Conservation (phyloP, 2,329 filamentous ascomycete species). For the Cadophora sp. region DNA sequence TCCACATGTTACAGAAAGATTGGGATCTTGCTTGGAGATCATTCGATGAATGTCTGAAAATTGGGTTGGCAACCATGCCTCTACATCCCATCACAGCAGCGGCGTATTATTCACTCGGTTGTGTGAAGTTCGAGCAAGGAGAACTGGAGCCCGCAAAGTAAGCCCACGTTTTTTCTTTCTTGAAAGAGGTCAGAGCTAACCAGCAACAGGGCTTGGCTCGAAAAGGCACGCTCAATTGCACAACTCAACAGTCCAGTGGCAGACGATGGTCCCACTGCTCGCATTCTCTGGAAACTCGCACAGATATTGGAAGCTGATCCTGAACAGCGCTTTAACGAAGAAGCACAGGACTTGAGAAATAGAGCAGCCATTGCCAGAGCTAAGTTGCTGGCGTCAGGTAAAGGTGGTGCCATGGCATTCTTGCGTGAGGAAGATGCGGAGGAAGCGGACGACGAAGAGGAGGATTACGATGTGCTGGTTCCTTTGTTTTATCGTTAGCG, state of each 20-base stretch:
- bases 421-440: conserved; percentile 42
- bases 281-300: conserved; percentile 36
- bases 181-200: background rate
- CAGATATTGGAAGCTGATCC: conserved; percentile 33
- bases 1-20: conserved; percentile 27
- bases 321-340: conserved; percentile 23
- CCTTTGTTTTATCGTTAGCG: conserved; percentile 30
- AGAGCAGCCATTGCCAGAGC: conserved; percentile 32
- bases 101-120: conserved; percentile 32
- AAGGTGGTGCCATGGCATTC: conserved; percentile 43
- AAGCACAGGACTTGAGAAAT: conserved; percentile 26
- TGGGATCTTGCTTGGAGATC: conserved; percentile 22
- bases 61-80: conserved; percentile 26
- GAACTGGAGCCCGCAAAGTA: conserved; percentile 26
- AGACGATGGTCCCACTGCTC: conserved; percentile 35
- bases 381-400: conserved; percentile 36
- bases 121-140: conserved; percentile 25
- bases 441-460: conserved; percentile 29
- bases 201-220: conserved; percentile 25
- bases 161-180: background rate
- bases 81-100: conserved; percentile 33
- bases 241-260: conserved; percentile 32
- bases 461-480: conserved; percentile 33
- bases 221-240: conserved; percentile 34
- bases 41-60: conserved; percentile 27